Evolutionary conservation across 1,139 yeast genomes (phyloP).

Genomic region (Saccharomyces hybrid): DNA sequence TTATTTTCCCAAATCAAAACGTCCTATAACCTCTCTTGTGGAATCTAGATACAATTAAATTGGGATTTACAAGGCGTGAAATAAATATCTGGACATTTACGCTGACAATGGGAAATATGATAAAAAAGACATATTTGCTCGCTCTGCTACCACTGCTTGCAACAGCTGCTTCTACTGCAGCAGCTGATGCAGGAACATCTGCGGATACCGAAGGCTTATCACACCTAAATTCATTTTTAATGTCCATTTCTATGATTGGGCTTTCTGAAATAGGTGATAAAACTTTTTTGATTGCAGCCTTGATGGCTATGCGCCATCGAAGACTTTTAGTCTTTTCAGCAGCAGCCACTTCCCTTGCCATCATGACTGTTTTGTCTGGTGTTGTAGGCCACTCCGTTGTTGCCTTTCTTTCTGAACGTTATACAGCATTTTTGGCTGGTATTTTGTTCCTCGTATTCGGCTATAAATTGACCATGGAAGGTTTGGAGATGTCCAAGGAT

Average conservation of each 20-base stretch:
- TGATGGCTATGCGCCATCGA: conserved; percentile 95
- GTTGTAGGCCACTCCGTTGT: conserved; percentile 90
- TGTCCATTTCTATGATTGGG: conserved; percentile 78
- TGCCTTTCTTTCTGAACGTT: conserved; percentile 64
- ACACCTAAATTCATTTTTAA: conserved; percentile 41
- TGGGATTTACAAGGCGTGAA: background rate
- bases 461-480: conserved; percentile 66
- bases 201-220: conserved; percentile 6
- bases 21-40: background rate
- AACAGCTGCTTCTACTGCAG: conserved; percentile 6
- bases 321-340: conserved; percentile 77
- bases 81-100: background rate
- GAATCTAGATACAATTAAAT: background rate
- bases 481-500: conserved; percentile 69
- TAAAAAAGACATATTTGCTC: background rate
- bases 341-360: conserved; percentile 72
- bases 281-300: conserved; percentile 91
- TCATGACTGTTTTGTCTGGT: conserved; percentile 91
- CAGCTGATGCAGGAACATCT: background rate
- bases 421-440: conserved; percentile 79
- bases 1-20: background rate
- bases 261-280: conserved; percentile 96
- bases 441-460: conserved; percentile 79
- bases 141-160: conserved; percentile 4
- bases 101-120: background rate